Evolutionary conservation across 495 filamentous ascomycete genomes (phyloP), one percentile per base, ranked within the genome.

Genomic region (Hypoxylon rickii): DNA sequence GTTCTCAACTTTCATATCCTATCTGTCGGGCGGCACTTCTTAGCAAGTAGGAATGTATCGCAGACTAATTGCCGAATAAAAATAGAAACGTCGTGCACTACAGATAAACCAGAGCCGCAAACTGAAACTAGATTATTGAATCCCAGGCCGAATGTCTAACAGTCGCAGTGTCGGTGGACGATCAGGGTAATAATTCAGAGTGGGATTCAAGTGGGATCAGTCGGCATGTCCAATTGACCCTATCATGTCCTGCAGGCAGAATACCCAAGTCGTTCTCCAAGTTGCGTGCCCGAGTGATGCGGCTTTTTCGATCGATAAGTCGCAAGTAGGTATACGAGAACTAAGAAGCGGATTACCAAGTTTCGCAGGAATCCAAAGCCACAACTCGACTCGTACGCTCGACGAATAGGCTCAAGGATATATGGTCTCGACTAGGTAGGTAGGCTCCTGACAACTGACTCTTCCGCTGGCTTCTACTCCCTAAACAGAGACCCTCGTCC

Each of bases 181-280:
- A 53, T 53, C 38, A 41, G 47, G 37, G 48, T 10, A 32, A 57
- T 18, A 45, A 36, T 13, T 49, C 29, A 36, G 22, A 21, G 53
- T 50, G 20, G 17, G 46, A 45, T 56, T 20, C 12, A 56, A 32
- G 51, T 43, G 42, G 52, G 52, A 57, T 57, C 12, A 56, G 38
- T 56, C 47, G 42, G 52, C 59, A 57, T 57, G 33, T 49, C 53
- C 46, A 44, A 22, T 7, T 13, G 18, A 45, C 56, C 33, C 59
- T 53, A 43, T 63, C 43, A 53, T 56, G 52, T 56, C 37, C 52
- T 39, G 39, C 10, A 26, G 10, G 24, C 40, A 46, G 18, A 44
- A 40, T 20, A 33, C 20, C 29, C 22, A n/a, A 26, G 24, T 38
- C 39, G 53, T 49, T n/a, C 18, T 63, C 20, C 52, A 47, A 39